Base-by-base conservation (phyloP, 1,284 basidiomycete genomes). In the Trametes polyzona region DNA sequence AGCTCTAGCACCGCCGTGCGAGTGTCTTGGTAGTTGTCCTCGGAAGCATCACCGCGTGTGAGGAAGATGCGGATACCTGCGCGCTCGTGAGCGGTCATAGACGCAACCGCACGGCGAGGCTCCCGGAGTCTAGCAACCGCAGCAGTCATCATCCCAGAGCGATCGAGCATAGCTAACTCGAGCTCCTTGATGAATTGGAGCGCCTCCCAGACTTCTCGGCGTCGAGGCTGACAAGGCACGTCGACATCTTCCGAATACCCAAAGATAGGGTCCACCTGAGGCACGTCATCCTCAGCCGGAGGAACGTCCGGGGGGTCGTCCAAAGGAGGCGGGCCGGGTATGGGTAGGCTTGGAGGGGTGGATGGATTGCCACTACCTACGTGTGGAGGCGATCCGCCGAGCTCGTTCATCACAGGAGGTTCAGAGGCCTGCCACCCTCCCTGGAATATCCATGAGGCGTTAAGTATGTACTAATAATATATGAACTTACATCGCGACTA, bases 1-100 rank as follows among this genome's bases (percentile, higher is more conserved):
- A 35, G 36, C 33, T 36, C 19, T 23, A 26, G 12, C 10, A 47
- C n/a, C 5, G 52, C 41, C 12, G 17, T 5, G 26, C 26, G 52
- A 33, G 33, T 23, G 39, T 54, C 43, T 14, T 43, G 21, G 40
- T 52, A 52, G 30, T 42, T 52, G 10, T 43, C 19, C 29, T 52
- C 19, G 6, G 50, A 52, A 17, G 44, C 27, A 17, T 46, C 29
- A 14, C 44, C 19, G 16, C 27, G n/a, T 2, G 50, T n/a, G n/a
- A n/a, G n/a, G n/a, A n/a, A n/a, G n/a, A n/a, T n/a, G n/a, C n/a
- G n/a, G n/a, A n/a, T n/a, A n/a, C n/a, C n/a, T n/a, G n/a, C n/a
- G n/a, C n/a, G n/a, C n/a, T n/a, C n/a, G n/a, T n/a, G n/a, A n/a
- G n/a, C n/a, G n/a, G n/a, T n/a, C n/a, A n/a, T n/a, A n/a, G n/a